Conservation (phyloP, 257 asterid genomes). For the Fraxinus quadrangulata region DNA sequence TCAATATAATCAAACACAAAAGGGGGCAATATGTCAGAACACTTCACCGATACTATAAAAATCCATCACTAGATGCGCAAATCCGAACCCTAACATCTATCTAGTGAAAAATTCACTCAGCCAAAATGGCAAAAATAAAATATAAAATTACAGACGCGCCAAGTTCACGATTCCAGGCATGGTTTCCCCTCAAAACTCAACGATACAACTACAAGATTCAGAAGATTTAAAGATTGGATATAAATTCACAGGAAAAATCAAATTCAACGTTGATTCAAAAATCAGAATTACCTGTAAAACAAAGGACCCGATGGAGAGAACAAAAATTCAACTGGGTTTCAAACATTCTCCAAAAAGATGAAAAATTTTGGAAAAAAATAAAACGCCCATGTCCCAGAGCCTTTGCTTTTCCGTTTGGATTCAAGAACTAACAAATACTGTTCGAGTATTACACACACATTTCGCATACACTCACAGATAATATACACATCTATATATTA, state of each 20-base stretch:
- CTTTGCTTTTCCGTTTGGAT: conserved; percentile 1
- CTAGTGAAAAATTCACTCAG: neutral
- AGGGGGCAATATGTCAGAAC: conserved; percentile 22
- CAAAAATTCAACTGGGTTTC: conserved; percentile 28
- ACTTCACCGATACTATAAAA: conserved; percentile 5
- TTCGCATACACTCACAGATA: conserved; percentile 13
- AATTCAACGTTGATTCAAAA: conserved; percentile 14
- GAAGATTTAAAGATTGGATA: conserved; percentile 9
- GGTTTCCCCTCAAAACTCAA: conserved; percentile 9
- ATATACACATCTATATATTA: conserved; percentile 13
- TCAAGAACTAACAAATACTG: conserved; percentile 21
- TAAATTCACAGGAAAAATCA: conserved; percentile 7
- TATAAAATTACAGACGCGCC: conserved; percentile 7
- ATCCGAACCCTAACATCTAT: conserved; percentile 7
- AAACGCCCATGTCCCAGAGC: neutral
- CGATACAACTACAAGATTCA: conserved; percentile 13
- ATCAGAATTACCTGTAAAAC: conserved; percentile 30
- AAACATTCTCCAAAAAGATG: conserved; percentile 1
- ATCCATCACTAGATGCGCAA: conserved; percentile 14
- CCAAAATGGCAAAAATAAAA: neutral
- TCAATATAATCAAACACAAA: conserved; percentile 16
- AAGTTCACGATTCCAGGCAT: conserved; percentile 4
- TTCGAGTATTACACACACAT: conserved; percentile 14
- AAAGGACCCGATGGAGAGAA: conserved; percentile 27
- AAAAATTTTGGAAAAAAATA: neutral